Conservation (phyloP, 495 filamentous ascomycete species). For the Neohortaea acidophila region DNA sequence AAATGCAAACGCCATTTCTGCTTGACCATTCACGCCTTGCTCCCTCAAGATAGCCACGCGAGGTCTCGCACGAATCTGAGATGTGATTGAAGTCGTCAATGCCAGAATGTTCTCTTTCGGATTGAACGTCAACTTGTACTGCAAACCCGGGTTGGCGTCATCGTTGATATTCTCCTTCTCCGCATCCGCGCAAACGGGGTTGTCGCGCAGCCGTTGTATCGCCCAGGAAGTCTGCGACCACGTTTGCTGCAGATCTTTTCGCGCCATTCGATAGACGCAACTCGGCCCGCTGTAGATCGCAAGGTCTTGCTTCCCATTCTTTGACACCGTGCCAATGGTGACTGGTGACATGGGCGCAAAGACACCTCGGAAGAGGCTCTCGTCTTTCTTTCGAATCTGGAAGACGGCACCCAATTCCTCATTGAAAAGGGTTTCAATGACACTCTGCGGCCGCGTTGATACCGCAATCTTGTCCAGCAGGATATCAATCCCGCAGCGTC, state of each 20-base stretch:
- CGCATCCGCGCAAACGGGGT: slow-evolving; percentile 69
- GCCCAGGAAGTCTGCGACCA: slow-evolving; percentile 81
- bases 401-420: slow-evolving; percentile 97
- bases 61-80: slow-evolving; percentile 57
- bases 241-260: slow-evolving; percentile 65
- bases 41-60: slow-evolving; percentile 88
- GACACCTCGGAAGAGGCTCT: slow-evolving; percentile 70
- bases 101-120: slow-evolving; percentile 62
- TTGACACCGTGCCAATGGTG: slow-evolving; percentile 63
- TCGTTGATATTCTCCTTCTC: slow-evolving; percentile 71
- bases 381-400: slow-evolving; percentile 73
- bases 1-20: slow-evolving; percentile 97
- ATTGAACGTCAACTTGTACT: slow-evolving; percentile 70
- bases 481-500: slow-evolving; percentile 74
- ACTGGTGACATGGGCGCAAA: slow-evolving; percentile 41
- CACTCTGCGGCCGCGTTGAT: slow-evolving; percentile 35
- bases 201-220: slow-evolving; percentile 85
- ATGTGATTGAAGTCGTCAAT: slow-evolving; percentile 49
- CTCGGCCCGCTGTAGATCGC: slow-evolving; percentile 54
- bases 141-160: slow-evolving; percentile 63
- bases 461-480: slow-evolving; percentile 58
- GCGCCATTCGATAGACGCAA: slow-evolving; percentile 50
- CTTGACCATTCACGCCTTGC: slow-evolving; percentile 86
- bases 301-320: slow-evolving; percentile 60
- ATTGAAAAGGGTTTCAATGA: slow-evolving; percentile 73